Base-by-base conservation (phyloP, 306 rosid genomes). In the Canavalia ensiformis region DNA sequence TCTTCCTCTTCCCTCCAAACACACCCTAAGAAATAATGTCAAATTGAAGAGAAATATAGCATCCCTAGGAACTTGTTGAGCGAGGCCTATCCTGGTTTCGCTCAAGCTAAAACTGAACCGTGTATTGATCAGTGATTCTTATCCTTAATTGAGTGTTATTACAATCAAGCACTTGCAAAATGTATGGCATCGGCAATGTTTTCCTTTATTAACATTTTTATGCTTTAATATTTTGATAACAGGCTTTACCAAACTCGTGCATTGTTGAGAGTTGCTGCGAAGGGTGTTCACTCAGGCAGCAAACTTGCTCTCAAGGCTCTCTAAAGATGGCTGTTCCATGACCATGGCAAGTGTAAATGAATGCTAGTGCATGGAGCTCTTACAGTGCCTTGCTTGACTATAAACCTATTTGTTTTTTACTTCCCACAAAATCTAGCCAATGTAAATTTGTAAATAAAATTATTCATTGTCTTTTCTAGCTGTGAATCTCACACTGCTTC, bases 161-260 rank as follows among this genome's bases (percentile, higher is more conserved):
- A 25, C n/a, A 31, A 3, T 69, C 4, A 58, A 72, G 18, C 73
- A 46, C 44, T 31, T 42, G 50, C 37, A 58, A 63, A 70, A 33
- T 8, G 7, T 13, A 8, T 45, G 49, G 9, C 35, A 12, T 57
- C 28, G 41, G 11, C 73, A 58, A 39, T 30, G 28, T 31, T 77
- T 74, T 13, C 50, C 66, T 6, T 78, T 29, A 8, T 35, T 77
- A n/a, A n/a, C 67, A 56, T 45, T 47, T 11, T 34, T 71, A 1
- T 18, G 37, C 25, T 49, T 81, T 76, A 28, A 10, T 37, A 41
- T 63, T 75, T 74, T 47, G 62, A 54, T 63, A 60, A 73, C 92
- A 95, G 99, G 81, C 81, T 95, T 85, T 95, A 95, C 84, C 71
- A 62, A 79, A 86, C 85, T 52, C 98, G 98, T 49, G 89, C 91